These are phyloP conservation scores for Chionographis japonica DNA, from an alignment of 106 monocot genomes.

Conservation along the genomic window DNA sequence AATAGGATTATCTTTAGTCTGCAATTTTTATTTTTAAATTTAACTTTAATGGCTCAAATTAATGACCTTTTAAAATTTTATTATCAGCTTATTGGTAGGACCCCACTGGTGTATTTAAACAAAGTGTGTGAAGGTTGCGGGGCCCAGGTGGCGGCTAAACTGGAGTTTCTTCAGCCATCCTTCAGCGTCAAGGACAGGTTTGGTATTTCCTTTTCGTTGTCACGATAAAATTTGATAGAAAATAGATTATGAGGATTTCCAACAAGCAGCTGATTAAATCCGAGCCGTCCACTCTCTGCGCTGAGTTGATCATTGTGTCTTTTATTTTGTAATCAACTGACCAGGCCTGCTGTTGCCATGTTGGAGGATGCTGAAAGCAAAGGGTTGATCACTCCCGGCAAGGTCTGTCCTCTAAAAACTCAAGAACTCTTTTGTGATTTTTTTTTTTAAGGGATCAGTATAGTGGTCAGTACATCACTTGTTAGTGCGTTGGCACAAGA, in stretches of 20 bases:
- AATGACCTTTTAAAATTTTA: too few relatives aligned
- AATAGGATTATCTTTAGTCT: too few relatives aligned
- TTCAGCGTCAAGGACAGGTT: conserved; percentile 89
- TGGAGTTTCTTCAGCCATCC: conserved; percentile 81
- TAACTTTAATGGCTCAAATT: too few relatives aligned
- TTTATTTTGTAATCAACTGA: neutral
- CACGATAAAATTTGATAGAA: neutral
- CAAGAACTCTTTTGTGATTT: too few relatives aligned
- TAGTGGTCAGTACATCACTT: too few relatives aligned
- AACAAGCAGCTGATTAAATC: too few relatives aligned
- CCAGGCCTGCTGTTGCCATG: conserved; percentile 79
- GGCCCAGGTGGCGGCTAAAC: conserved; percentile 64
- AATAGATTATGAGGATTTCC: too few relatives aligned
- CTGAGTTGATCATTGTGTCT: neutral
- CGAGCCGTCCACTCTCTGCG: too few relatives aligned
- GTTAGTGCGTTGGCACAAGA: too few relatives aligned
- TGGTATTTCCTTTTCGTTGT: neutral
- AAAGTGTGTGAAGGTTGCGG: conserved; percentile 76
- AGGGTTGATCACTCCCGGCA: conserved; percentile 85
- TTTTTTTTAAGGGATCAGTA: neutral
- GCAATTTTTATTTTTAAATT: neutral
- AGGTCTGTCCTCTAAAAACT: conserved; percentile 33
- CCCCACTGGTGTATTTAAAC: conserved; percentile 82
- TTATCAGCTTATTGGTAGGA: conserved; percentile 75
- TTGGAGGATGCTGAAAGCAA: conserved; percentile 84